Evolutionary conservation across 129 eudicot species (phyloP).

Genomic region (Flaveria linearis): DNA sequence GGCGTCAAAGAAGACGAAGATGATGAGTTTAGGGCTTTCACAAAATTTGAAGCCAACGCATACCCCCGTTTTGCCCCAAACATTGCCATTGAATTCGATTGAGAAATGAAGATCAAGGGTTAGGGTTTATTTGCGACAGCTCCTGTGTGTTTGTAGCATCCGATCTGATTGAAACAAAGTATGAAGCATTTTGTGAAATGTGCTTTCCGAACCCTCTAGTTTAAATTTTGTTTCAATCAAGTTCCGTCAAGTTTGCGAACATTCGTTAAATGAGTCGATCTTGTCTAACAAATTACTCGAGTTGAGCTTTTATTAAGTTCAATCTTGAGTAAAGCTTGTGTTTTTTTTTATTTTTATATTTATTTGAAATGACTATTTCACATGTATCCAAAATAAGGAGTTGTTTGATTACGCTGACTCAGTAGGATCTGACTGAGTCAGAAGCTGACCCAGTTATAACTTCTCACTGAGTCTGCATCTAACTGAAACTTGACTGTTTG

Average conservation of each 20-base stretch:
- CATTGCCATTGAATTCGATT: conserved; percentile 50
- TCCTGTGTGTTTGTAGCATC: conserved; percentile 19
- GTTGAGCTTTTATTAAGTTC: too few species aligned
- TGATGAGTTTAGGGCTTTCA: conserved; percentile 50
- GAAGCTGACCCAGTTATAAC: too few species aligned
- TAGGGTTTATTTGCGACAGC: conserved; percentile 24
- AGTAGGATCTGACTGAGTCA: too few species aligned
- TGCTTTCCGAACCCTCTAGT: conserved; percentile 12
- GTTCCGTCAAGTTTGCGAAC: background rate
- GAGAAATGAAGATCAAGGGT: conserved; percentile 3
- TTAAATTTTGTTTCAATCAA: background rate
- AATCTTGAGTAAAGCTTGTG: too few species aligned
- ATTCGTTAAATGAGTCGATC: too few species aligned
- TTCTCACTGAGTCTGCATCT: too few species aligned
- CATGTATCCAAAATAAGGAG: too few species aligned
- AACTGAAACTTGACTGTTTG: too few species aligned
- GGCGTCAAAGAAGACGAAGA: conserved; percentile 39
- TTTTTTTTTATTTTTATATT: too few species aligned
- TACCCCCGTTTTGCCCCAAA: conserved; percentile 45
- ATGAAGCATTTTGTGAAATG: background rate
- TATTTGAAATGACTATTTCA: too few species aligned
- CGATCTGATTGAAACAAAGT: conserved; percentile 23
- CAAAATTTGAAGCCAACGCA: conserved; percentile 50
- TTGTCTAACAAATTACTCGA: too few species aligned
- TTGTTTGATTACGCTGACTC: too few species aligned